Base-by-base conservation (phyloP, 1,284 basidiomycete species). In the Puccinia horiana region DNA sequence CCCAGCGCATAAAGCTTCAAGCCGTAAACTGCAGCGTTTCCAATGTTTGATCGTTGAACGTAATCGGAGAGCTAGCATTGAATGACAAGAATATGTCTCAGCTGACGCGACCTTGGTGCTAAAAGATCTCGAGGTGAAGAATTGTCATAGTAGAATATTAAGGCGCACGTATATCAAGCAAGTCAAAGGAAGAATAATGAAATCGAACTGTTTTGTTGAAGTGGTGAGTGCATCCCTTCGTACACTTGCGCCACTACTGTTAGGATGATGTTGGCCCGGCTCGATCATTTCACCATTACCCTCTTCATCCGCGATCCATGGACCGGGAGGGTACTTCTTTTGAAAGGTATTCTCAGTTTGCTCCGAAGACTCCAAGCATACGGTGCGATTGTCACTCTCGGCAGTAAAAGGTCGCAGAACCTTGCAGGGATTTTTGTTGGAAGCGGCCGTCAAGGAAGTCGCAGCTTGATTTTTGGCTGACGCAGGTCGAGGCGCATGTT, bases 21-120 rank as follows among this genome's bases (percentile, higher is more conserved):
- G 65, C n/a, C 29, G n/a, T 76, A 76, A 49, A 65, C 56, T 49
- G 61, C 56, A 44, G 75, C 75, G 75, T 76, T 76, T 44, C 75
- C 75, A 65, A 76, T 58, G 32, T 76, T 76, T 49, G 56, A 58
- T 49, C 75, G 58, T 61, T 76, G 54, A 26, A 76, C 56, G 35
- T 76, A 76, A 65, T 58, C 75, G 23, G 75, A 76, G 16, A 76
- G 61, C 75, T 76, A 63, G 61, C 23, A 37, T 74, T 74, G 32
- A 73, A 73, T 14, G 29, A 47, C 8, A 23, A 37, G 29, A 26
- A 54, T 52, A 3, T 14, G 14, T 44, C 37, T 69, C 23, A 69
- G 65, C 23, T 69, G 42, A 47, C 37, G 29, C 65, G 47, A 11
- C 11, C 23, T 42, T 26, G 6, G 18, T 37, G 56, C 56, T 58